Evolutionary conservation across 2,329 filamentous ascomycete species (phyloP).

Genomic region (Cercospora beticola): DNA sequence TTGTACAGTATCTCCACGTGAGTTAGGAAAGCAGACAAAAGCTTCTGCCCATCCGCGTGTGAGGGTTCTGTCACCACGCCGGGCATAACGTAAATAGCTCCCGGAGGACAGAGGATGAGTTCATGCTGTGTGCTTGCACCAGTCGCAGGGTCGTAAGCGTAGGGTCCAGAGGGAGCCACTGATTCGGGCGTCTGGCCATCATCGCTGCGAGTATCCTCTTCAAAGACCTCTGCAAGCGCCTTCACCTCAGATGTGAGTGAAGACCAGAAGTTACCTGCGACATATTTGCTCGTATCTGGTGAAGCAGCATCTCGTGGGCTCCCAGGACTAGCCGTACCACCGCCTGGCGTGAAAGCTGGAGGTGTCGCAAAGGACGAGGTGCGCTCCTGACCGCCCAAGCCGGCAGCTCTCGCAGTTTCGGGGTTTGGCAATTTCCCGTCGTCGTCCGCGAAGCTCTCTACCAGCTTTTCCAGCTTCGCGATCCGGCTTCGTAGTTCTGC

Average conservation of each 20-base stretch:
- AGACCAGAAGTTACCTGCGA: conserved; percentile 37
- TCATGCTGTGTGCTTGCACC: conserved; percentile 27
- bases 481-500: conserved; percentile 27
- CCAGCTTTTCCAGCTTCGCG: conserved; percentile 28
- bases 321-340: conserved; percentile 3
- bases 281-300: conserved; percentile 31
- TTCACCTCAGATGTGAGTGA: conserved; percentile 36
- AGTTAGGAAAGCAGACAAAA: conserved; percentile 28
- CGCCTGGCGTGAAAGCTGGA: not conserved
- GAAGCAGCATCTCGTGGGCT: conserved; percentile 16
- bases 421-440: conserved; percentile 13
- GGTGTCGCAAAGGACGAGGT: not conserved
- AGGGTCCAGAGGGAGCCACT: conserved; percentile 16
- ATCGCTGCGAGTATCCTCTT: conserved; percentile 29
- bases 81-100: conserved; percentile 35
- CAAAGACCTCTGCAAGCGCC: conserved; percentile 35
- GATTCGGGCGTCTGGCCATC: conserved; percentile 23
- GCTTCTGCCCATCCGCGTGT: conserved; percentile 16
- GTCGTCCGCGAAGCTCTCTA: conserved; percentile 26
- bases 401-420: not conserved
- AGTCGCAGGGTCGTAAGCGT: conserved; percentile 13
- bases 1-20: conserved; percentile 36
- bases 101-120: conserved; percentile 36
- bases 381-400: not conserved
- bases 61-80: conserved; percentile 33